Base-by-base conservation (phyloP, 2,329 filamentous ascomycete species). In the Fusarium sp. region DNA sequence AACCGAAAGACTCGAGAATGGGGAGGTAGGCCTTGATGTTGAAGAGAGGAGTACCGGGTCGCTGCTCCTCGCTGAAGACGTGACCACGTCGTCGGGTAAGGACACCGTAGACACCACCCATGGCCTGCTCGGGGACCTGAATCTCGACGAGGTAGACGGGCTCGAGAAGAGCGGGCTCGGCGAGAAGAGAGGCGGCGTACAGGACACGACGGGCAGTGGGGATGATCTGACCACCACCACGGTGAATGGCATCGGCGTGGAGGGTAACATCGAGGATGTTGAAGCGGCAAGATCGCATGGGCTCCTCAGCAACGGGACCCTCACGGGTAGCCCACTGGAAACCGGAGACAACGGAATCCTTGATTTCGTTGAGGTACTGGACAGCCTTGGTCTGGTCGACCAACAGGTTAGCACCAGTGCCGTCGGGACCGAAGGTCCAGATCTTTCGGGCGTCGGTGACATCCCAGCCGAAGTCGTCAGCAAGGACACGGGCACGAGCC, bases 311-410 rank as follows among this genome's bases (percentile, higher is more conserved):
- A 81, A 99, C 86, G 79, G 96, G 96, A 88, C 96, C 96, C 90
- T 99, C 96, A 82, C 95, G 92, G 78, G 93, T 94, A 76, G 96
- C 96, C 96, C 96, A 99, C 86, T 99, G 96, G 94, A 99, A 99
- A 91, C 96, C 96, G 77, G 96, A 98, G 81, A 98, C 94, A 78
- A 98, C 92, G 69, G 95, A 98, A 82, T 99, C 96, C 93, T 99
- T 99, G 91, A 99, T 99, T 93, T 99, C 96, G 88, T 94, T 96
- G 81, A 99, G 90, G 91, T 98, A 99, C 89, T 99, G 96, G 76
- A 99, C 96, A 78, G 96, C 96, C 93, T 98, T 99, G 89, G 95
- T 98, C 92, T 98, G 96, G 86, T 99, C 96, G 81, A 99, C 91
- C 78, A 99, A 88, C 89, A 99, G 87, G 91, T 99, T 99, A 90